A percentile compares a stretch with the other conserved stretches of the same genome.
Evolutionary conservation across 2,329 filamentous ascomycete species (phyloP).

Genomic region (Triangularia setosa): DNA sequence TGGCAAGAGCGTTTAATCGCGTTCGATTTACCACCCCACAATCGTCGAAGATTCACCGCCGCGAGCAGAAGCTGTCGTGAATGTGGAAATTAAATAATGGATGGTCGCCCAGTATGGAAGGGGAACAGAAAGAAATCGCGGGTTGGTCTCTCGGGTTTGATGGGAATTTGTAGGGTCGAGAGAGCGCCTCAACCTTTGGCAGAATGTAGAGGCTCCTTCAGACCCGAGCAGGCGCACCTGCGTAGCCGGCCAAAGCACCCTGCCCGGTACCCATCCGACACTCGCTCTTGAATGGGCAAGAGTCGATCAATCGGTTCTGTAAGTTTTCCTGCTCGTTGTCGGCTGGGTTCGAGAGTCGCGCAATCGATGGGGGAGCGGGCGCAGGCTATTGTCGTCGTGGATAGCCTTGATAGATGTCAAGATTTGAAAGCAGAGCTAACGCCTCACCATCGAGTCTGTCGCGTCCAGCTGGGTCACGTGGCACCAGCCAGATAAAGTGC

Average conservation of each 20-base stretch:
- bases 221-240: constrained; percentile 22
- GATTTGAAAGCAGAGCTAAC: constrained; percentile 16
- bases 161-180: background rate
- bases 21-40: background rate
- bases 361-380: constrained; percentile 10
- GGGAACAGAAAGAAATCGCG: background rate
- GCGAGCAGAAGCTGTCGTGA: background rate
- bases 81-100: background rate
- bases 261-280: constrained; percentile 23
- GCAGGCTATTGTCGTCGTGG: constrained; percentile 4
- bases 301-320: constrained; percentile 1
- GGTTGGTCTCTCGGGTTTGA: background rate
- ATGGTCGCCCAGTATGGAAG: background rate
- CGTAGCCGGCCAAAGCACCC: constrained; percentile 34
- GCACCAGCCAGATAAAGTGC: background rate
- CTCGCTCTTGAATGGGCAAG: background rate
- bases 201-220: background rate
- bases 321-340: background rate
- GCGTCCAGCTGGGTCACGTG: constrained; percentile 21
- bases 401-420: constrained; percentile 8
- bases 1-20: background rate
- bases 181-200: background rate
- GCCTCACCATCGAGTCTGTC: constrained; percentile 20
- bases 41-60: background rate
- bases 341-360: background rate